A percentile compares a stretch with the other conserved stretches of the same genome.
These are phyloP conservation scores for Xerocomus spinulosus DNA, from an alignment of 768 basidiomycete genomes.

Conservation along the genomic window DNA sequence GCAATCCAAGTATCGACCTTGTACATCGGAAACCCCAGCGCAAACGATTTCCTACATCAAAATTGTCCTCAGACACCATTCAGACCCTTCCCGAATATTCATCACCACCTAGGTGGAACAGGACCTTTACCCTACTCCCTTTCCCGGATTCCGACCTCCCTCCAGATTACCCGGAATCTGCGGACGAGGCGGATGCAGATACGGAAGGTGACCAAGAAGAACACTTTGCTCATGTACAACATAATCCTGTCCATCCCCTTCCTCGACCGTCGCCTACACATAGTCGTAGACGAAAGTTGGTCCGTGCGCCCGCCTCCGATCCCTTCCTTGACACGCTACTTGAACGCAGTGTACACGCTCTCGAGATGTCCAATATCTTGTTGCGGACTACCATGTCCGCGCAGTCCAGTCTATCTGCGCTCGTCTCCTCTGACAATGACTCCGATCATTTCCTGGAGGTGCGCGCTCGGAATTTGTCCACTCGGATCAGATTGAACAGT, in stretches of 20 bases:
- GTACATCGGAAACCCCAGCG: constrained; percentile 40
- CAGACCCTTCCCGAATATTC: constrained; percentile 63
- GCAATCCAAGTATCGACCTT: constrained; percentile 7
- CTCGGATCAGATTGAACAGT: constrained; percentile 44
- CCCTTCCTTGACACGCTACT: constrained; percentile 72
- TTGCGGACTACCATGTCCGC: constrained; percentile 74
- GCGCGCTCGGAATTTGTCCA: constrained; percentile 49
- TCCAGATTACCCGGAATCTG: constrained; percentile 73
- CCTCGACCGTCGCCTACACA: constrained; percentile 29
- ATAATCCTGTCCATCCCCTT: constrained; percentile 29
- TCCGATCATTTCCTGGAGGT: constrained; percentile 44
- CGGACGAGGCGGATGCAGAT: constrained; percentile 73
- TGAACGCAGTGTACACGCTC: constrained; percentile 76
- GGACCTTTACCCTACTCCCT: constrained; percentile 10
- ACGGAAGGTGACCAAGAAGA: constrained; percentile 39
- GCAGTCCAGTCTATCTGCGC: constrained; percentile 48
- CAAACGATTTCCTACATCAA: constrained; percentile 53
- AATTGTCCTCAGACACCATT: constrained; percentile 64
- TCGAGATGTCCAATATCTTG: constrained; percentile 80
- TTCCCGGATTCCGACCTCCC: constrained; percentile 51
- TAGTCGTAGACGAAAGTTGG: constrained; percentile 27
- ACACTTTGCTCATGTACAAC: constrained; percentile 19
- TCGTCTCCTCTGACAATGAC: constrained; percentile 45
- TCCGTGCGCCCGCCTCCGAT: constrained; percentile 35
- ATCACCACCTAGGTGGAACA: constrained; percentile 31